A percentile compares a stretch with the other conserved stretches of the same genome.
Conservation (phyloP, 805 yeast species). For the Metschnikowia santaceciliae region DNA sequence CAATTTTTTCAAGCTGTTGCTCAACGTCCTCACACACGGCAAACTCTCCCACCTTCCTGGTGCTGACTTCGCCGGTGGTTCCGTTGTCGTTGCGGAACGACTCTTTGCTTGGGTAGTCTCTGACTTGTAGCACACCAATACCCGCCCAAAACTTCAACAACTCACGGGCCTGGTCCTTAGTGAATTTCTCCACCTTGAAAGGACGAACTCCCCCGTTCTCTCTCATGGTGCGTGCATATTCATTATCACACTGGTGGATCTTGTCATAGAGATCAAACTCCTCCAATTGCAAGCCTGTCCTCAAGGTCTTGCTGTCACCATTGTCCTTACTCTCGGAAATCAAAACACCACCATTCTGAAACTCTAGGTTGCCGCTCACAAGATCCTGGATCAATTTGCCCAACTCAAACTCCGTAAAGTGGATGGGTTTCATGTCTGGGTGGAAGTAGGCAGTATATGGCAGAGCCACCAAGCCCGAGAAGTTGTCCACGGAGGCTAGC, state of each 20-base stretch:
- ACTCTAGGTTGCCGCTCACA: slow-evolving; percentile 48
- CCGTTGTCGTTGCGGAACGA: slow-evolving; percentile 10
- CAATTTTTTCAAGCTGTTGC: slow-evolving; percentile 25
- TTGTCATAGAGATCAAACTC: slow-evolving; percentile 56
- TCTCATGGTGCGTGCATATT: slow-evolving; percentile 47
- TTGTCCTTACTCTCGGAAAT: slow-evolving; percentile 57
- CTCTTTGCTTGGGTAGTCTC: slow-evolving; percentile 31
- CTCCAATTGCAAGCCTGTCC: slow-evolving; percentile 53
- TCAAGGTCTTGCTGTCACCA: slow-evolving; percentile 48
- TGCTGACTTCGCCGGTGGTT: slow-evolving; percentile 6
- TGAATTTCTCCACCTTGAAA: slow-evolving; percentile 25
- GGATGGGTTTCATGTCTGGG: slow-evolving; percentile 51
- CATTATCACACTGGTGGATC: slow-evolving; percentile 47
- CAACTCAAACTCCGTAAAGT: slow-evolving; percentile 60
- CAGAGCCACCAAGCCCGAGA: slow-evolving; percentile 56
- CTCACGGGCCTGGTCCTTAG: slow-evolving; percentile 28
- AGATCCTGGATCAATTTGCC: slow-evolving; percentile 53
- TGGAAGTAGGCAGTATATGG: slow-evolving; percentile 60
- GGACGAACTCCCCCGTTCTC: slow-evolving; percentile 30
- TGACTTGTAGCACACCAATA: slow-evolving; percentile 30
- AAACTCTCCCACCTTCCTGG: slow-evolving; percentile 16
- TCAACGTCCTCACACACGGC: slow-evolving; percentile 19
- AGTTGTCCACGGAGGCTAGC: slow-evolving; percentile 67
- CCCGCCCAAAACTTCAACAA: slow-evolving; percentile 31
- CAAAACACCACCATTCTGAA: slow-evolving; percentile 61